Base-by-base conservation (phyloP, 495 filamentous ascomycete genomes). In the Parathielavia appendiculata region DNA sequence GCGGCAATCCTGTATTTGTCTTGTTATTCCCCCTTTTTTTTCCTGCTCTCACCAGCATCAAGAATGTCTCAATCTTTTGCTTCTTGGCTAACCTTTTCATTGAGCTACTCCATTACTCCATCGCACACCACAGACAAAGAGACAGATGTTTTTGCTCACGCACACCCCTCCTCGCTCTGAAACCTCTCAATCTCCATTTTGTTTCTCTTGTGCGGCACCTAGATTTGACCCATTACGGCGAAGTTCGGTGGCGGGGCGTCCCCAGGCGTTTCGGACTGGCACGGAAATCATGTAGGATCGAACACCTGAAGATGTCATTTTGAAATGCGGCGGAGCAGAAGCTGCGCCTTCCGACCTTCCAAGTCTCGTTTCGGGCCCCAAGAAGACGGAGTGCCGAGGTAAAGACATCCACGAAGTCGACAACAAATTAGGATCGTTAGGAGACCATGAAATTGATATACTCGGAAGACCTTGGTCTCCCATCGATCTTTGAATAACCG, bases 1-100 rank as follows among this genome's bases (percentile, higher is more conserved):
- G 35, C 38, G 45, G 40, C 46, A 56, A 51, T 46, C 30, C 3
- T 51, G 38, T 36, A 26, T 52, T 57, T 57, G 39, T 52, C 9
- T 10, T 39, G 10, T 39, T 39, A 10, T 39, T 39, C 36, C 36
- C 36, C 12, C 36, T 1, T n/a, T 30, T 30, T 30, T 30, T 30
- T 30, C 26, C 26, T 30, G 26, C 26, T 30, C 26, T 30, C 26
- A 50, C 36, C 39, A 20, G 36, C 44, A 55, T 45, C 13, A 35
- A 30, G 51, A 43, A 54, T 22, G 34, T 30, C 23, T 36, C 22
- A n/a, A 41, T 41, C 44, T 50, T 47, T 22, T 56, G 23, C 26
- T 38, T 48, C 19, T 30, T 26, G 2, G 16, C 35, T 32, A 1
- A 35, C 11, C 36, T 26, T 48, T 46, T 19, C 19, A 35, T 38